Conservation (phyloP, 108 stramenopile species). For the Pseudonitzschia pungens region DNA sequence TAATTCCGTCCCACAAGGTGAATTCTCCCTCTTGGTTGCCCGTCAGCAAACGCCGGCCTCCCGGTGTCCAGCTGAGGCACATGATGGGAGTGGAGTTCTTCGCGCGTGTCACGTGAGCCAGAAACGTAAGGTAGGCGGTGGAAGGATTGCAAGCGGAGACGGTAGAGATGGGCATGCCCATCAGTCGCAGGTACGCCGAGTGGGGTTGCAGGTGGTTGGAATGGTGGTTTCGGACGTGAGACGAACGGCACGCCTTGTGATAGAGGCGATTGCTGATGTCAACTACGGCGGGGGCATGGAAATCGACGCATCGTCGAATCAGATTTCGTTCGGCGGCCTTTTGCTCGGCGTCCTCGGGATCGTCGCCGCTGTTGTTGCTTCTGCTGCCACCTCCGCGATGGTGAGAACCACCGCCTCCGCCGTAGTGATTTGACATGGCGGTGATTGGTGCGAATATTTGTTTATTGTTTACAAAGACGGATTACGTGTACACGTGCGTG, state of each 20-base stretch:
- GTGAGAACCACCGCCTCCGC: conserved; percentile 4
- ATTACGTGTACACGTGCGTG: too few relatives aligned
- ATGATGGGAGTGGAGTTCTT: conserved; percentile 85
- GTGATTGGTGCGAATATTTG: too few relatives aligned
- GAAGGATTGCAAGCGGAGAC: conserved; percentile 51
- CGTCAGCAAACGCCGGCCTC: conserved; percentile 80
- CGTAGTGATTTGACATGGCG: conserved; percentile 7
- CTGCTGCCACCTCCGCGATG: conserved; percentile 7
- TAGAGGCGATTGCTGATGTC: conserved; percentile 76
- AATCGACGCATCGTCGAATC: conserved; percentile 81
- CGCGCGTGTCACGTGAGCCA: conserved; percentile 83
- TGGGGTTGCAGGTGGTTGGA: conserved; percentile 70
- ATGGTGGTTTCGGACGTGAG: conserved; percentile 42
- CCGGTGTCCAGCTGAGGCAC: conserved; percentile 86
- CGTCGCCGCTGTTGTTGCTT: conserved; percentile 24
- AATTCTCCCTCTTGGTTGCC: conserved; percentile 91
- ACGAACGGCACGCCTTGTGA: conserved; percentile 55
- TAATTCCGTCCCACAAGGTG: conserved; percentile 91
- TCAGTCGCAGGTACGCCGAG: conserved; percentile 62
- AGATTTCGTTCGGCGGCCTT: conserved; percentile 66
- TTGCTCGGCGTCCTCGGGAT: conserved; percentile 61
- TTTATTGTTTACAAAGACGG: too few relatives aligned
- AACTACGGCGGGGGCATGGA: conserved; percentile 71
- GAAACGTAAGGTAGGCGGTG: conserved; percentile 60
- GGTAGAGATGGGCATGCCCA: conserved; percentile 69